phyloP scores from a whole-genome alignment of 257 asterid species.

The Rubia yunnanensis region DNA sequence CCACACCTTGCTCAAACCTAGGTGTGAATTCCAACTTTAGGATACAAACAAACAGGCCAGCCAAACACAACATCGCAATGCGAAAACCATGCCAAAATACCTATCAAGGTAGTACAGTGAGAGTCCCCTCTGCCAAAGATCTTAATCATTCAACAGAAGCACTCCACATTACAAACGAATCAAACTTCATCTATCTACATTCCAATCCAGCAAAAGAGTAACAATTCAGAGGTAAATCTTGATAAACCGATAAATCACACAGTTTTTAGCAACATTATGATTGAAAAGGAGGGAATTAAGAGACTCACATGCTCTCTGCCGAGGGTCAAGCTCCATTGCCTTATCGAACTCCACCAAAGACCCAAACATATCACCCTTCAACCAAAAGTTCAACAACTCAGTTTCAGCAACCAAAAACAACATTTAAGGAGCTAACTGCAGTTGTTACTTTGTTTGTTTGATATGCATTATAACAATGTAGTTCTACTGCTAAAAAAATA shows the following conservation, averaged over 20 bases:
- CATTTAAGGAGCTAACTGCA: background rate
- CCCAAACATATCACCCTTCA: slow-evolving; percentile 79
- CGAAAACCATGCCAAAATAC: slow-evolving; percentile 28
- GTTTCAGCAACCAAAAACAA: background rate
- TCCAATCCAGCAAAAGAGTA: background rate
- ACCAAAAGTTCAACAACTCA: slow-evolving; percentile 3
- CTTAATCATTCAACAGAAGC: slow-evolving; percentile 49
- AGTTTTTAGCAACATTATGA: background rate
- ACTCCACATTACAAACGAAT: slow-evolving; percentile 23
- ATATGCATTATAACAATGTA: no score
- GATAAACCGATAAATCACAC: background rate
- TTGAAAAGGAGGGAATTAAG: background rate
- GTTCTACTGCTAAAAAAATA: no score
- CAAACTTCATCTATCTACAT: slow-evolving; percentile 4
- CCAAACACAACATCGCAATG: slow-evolving; percentile 2
- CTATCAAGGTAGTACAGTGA: slow-evolving; percentile 77
- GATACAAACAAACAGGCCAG: background rate
- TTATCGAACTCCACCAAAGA: slow-evolving; percentile 82
- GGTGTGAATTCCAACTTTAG: background rate
- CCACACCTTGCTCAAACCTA: slow-evolving; percentile 84
- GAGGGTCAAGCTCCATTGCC: slow-evolving; percentile 80
- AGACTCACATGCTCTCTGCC: slow-evolving; percentile 68
- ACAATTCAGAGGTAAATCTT: no score
- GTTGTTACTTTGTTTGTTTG: no score
- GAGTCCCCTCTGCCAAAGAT: slow-evolving; percentile 96